These are phyloP conservation scores for Penicillium sp. DNA, from an alignment of 2,329 filamentous ascomycete genomes.

Conservation along the genomic window DNA sequence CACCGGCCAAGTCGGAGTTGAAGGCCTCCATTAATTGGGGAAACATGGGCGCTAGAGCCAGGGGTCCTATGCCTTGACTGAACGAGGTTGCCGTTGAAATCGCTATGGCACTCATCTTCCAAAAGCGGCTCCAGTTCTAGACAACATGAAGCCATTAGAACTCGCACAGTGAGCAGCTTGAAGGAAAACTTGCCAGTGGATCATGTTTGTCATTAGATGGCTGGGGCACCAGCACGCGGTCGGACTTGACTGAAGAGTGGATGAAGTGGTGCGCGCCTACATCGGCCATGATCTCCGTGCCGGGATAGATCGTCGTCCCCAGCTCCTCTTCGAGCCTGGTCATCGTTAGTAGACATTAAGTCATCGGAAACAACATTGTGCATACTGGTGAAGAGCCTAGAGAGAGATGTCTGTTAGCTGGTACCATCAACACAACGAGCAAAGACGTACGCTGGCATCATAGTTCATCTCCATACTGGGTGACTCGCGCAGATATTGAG, in stretches of 20 bases:
- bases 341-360: slow-evolving; percentile 35
- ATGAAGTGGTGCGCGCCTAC: slow-evolving; percentile 64
- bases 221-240: slow-evolving; percentile 52
- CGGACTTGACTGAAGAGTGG: slow-evolving; percentile 46
- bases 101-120: slow-evolving; percentile 51
- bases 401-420: neutral
- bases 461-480: slow-evolving; percentile 52
- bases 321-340: slow-evolving; percentile 52
- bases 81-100: slow-evolving; percentile 50
- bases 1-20: slow-evolving; percentile 52
- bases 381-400: slow-evolving; percentile 27
- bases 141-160: neutral
- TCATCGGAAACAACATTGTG: neutral
- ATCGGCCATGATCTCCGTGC: slow-evolving; percentile 61
- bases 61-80: slow-evolving; percentile 54
- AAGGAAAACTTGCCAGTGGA: slow-evolving; percentile 36
- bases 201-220: slow-evolving; percentile 49
- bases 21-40: slow-evolving; percentile 57
- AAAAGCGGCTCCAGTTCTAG: slow-evolving; percentile 49
- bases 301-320: slow-evolving; percentile 54
- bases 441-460: slow-evolving; percentile 37
- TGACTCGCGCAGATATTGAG: neutral
- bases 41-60: slow-evolving; percentile 60
- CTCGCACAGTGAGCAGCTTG: neutral
- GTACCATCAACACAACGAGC: neutral